Conservation (phyloP, 371 early-diverging fungal genomes). For the Phascolomyces articulosus region DNA sequence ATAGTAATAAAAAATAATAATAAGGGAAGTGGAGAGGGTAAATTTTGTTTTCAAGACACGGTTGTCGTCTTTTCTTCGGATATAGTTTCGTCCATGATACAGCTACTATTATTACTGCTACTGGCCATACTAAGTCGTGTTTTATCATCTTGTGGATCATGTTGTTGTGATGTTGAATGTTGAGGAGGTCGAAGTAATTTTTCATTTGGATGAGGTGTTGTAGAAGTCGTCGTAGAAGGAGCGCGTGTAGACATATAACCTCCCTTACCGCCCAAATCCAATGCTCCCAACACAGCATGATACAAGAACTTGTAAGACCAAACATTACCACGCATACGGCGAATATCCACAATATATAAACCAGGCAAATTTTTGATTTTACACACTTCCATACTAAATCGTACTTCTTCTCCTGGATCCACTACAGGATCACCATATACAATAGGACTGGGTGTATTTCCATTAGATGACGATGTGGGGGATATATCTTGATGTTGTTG, state of each 20-base stretch:
- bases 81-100: constrained; percentile 11
- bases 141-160: constrained; percentile 2
- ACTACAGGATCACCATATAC: constrained; percentile 93
- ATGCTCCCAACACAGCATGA: constrained; percentile 63
- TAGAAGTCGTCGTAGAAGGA: not conserved
- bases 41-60: not conserved
- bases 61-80: not conserved
- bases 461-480: too few relatives aligned
- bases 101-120: constrained; percentile 19
- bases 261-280: constrained; percentile 60
- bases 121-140: constrained; percentile 18
- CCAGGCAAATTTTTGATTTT: constrained; percentile 87
- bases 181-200: constrained; percentile 1
- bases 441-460: too few relatives aligned
- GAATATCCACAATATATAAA: constrained; percentile 90
- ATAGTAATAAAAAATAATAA: not conserved
- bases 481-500: not conserved
- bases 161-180: not conserved
- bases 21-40: not conserved
- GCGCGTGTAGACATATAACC: constrained; percentile 35
- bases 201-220: not conserved
- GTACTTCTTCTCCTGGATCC: constrained; percentile 83
- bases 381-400: constrained; percentile 87
- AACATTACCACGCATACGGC: constrained; percentile 88
- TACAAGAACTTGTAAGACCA: constrained; percentile 95